Conservation (phyloP, 768 basidiomycete genomes). For the Cyclocybe aegerita region DNA sequence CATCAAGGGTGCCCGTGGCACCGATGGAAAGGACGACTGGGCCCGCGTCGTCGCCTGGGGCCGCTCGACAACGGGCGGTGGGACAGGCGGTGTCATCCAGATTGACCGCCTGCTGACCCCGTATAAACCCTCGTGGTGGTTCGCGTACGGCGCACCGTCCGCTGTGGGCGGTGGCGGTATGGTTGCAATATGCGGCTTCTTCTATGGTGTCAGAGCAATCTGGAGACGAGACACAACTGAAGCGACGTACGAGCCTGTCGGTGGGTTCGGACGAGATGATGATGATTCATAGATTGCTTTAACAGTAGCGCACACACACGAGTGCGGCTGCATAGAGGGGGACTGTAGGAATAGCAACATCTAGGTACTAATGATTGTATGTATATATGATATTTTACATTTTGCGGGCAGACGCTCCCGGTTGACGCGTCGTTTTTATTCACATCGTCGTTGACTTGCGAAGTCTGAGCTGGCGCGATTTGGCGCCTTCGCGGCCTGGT, state of each 20-base stretch:
- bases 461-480: too few species aligned
- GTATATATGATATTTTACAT: conserved; percentile 7
- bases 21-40: conserved; percentile 61
- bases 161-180: conserved; percentile 60
- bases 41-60: conserved; percentile 72
- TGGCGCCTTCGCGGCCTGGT: too few species aligned
- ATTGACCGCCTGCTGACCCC: conserved; percentile 84
- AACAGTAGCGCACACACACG: conserved; percentile 3
- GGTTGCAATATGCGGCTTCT: conserved; percentile 62
- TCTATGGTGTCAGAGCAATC: conserved; percentile 66
- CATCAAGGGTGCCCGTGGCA: conserved; percentile 72
- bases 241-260: conserved; percentile 88
- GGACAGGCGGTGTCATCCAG: conserved; percentile 85
- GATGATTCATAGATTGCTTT: conserved; percentile 23
- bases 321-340: conserved; percentile 7
- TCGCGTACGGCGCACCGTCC: conserved; percentile 70
- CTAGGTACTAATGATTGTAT: conserved; percentile 14
- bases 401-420: not conserved
- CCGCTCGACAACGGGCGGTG: conserved; percentile 67
- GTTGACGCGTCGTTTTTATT: too few species aligned
- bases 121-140: conserved; percentile 86
- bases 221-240: conserved; percentile 79
- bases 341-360: conserved; percentile 9
- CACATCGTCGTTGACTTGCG: too few species aligned
- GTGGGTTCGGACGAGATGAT: conserved; percentile 69